Conservation (phyloP, 352 stramenopile genomes). For the Pythium sp. region DNA sequence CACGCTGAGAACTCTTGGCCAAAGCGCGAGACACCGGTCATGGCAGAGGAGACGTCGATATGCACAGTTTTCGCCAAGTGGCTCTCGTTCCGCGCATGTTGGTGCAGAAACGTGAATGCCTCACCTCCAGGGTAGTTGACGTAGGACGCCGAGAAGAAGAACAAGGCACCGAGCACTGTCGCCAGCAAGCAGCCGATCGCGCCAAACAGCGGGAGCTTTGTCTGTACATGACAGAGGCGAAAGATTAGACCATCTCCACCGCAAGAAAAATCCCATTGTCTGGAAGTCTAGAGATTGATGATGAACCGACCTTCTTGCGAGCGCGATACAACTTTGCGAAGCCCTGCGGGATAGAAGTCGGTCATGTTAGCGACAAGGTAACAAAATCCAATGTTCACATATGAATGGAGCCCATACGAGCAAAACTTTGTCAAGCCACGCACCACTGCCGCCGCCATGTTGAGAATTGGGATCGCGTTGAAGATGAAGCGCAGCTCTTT, state of each 20-base stretch:
- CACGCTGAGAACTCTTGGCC: slow-evolving; percentile 74
- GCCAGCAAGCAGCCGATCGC: slow-evolving; percentile 46
- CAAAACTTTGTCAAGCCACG: not conserved
- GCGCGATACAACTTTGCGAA: slow-evolving; percentile 66
- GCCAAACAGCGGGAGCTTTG: slow-evolving; percentile 46
- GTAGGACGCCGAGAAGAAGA: slow-evolving; percentile 74
- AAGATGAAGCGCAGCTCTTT: slow-evolving; percentile 99
- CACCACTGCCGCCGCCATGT: slow-evolving; percentile 90
- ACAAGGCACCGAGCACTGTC: slow-evolving; percentile 36
- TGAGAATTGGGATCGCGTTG: slow-evolving; percentile 95
- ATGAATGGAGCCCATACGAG: not conserved
- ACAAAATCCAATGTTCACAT: too few relatives aligned
- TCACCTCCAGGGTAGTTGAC: slow-evolving; percentile 93
- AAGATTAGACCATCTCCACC: not conserved
- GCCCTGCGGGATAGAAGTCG: slow-evolving; percentile 31
- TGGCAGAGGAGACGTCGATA: slow-evolving; percentile 92
- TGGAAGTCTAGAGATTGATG: not conserved
- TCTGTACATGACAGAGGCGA: slow-evolving; percentile 23
- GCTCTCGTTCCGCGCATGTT: slow-evolving; percentile 31
- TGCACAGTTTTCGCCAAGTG: slow-evolving; percentile 59
- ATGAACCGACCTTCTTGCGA: slow-evolving; percentile 43
- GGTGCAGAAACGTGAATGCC: slow-evolving; percentile 61
- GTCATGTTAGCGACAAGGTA: not conserved
- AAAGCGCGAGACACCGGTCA: slow-evolving; percentile 93
- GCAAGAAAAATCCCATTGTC: not conserved